Evolutionary conservation across 768 basidiomycete species (phyloP), one percentile per base, ranked within the genome.

Genomic region (Tephrocybe sp.): DNA sequence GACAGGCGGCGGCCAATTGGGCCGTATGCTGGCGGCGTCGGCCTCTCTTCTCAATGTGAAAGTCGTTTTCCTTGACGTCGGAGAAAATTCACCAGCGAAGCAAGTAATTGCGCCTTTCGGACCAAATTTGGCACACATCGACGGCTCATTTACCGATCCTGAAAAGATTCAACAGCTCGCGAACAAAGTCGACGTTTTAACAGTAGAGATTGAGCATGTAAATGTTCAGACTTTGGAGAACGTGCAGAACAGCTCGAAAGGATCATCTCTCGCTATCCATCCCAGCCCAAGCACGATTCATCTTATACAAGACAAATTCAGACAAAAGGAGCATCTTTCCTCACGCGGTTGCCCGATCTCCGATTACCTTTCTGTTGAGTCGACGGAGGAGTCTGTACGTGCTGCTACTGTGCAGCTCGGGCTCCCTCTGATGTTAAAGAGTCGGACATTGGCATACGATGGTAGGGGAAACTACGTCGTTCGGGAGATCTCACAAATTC

Each of bases 171-270:
- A 75, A 37, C 79, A 89, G 56, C 81, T 99, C 32, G 93, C 94
- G 0, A 55, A 66, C 11, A 84, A 84, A 63, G 94, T 89, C 25
- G 89, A 98, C 61, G 73, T 98, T 28, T 73, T 98, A 43, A 98
- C 96, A 0, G 85, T 96, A 45, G 96, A 99, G 74, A 98, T 98
- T 28, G 96, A 99, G 69, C 97, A 99, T 62, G 93, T 99, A 54
- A 83, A 96, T 56, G 90, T 79, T 10, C 73, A 73, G 18, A 82
- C 90, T 0, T 74, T 99, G 9, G 80, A 86, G 44, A 78, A 84
- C 45, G 73, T 90, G 2, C 73, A 81, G 57, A 67, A 58, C 15
- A 46, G 52, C 30, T 63, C 58, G 46, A 61, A 66, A 47, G 64
- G 51, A 11, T 68, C 66, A 11, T 47, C 56, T 12, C 55, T 78